phyloP scores from a whole-genome alignment of 2,329 filamentous ascomycete genomes.

The Colletotrichum orbiculare region DNA sequence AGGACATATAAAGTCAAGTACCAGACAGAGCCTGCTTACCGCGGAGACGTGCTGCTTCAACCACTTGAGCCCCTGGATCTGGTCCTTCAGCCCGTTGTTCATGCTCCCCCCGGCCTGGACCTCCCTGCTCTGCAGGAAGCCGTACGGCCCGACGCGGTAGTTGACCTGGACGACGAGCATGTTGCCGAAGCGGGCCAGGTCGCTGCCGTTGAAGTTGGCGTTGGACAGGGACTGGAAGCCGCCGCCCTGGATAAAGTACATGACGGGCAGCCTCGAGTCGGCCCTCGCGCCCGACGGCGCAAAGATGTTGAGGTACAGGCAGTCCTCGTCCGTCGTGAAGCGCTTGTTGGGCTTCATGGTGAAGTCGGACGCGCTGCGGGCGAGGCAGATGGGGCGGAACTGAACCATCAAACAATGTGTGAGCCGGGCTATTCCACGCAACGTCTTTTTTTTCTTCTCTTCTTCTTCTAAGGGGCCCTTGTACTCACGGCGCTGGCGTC shows the following conservation, averaged over 20 bases:
- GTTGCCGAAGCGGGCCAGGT: constrained; percentile 43
- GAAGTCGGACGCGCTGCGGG: constrained; percentile 35
- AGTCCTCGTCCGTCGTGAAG: constrained; percentile 66
- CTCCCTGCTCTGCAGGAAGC: constrained; percentile 73
- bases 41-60: constrained; percentile 70
- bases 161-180: constrained; percentile 80
- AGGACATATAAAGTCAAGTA: not conserved
- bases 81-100: constrained; percentile 78
- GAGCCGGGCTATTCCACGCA: not conserved
- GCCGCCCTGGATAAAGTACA: constrained; percentile 68
- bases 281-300: constrained; percentile 66
- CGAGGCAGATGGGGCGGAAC: constrained; percentile 33
- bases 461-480: too few species aligned
- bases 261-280: constrained; percentile 70
- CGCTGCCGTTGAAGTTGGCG: constrained; percentile 33
- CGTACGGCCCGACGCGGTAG: constrained; percentile 80
- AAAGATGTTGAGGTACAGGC: constrained; percentile 74
- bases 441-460: too few species aligned
- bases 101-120: constrained; percentile 55
- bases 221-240: constrained; percentile 66
- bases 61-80: constrained; percentile 77
- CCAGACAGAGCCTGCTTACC: constrained; percentile 38
- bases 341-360: constrained; percentile 39
- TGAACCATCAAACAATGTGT: too few species aligned
- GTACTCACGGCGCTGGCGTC: constrained; percentile 14